phyloP scores from a whole-genome alignment of 1,284 basidiomycete species.

The Pholiota adiposa region DNA sequence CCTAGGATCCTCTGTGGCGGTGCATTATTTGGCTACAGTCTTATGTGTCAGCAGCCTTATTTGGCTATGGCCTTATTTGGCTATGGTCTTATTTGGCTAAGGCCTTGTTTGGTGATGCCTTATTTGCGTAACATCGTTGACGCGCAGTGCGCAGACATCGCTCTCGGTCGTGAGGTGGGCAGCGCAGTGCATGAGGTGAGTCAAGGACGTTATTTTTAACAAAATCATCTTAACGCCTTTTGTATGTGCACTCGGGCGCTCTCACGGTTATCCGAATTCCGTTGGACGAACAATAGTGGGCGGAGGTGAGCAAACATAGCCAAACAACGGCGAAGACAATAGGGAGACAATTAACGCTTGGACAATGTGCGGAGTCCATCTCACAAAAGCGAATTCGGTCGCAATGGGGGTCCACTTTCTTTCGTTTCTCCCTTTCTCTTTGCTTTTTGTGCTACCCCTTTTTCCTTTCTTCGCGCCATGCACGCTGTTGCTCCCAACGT shows the following conservation, averaged over 20 bases:
- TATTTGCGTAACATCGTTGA: too few relatives aligned
- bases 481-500: not conserved
- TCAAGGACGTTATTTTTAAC: not conserved
- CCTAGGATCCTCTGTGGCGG: too few relatives aligned
- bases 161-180: too few relatives aligned
- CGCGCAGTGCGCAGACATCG: too few relatives aligned
- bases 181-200: too few relatives aligned
- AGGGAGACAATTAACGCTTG: not conserved
- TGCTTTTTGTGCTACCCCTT: not conserved
- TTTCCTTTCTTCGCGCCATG: not conserved
- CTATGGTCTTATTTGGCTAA: not conserved
- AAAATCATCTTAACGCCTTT: not conserved
- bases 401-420: not conserved
- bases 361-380: not conserved
- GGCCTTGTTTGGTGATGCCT: too few relatives aligned
- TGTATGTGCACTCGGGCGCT: not conserved
- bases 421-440: not conserved
- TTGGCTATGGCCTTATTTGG: not conserved
- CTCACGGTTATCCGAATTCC: not conserved
- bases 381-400: not conserved
- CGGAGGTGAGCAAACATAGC: not conserved
- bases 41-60: not conserved
- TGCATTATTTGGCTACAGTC: not conserved
- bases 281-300: not conserved
- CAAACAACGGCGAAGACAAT: constrained; percentile 3